Percentiles rank a stretch among this genome's conserved stretches.
Evolutionary conservation across 176 grass and related monocot genomes (phyloP).

Genomic region (Musa itinerans): DNA sequence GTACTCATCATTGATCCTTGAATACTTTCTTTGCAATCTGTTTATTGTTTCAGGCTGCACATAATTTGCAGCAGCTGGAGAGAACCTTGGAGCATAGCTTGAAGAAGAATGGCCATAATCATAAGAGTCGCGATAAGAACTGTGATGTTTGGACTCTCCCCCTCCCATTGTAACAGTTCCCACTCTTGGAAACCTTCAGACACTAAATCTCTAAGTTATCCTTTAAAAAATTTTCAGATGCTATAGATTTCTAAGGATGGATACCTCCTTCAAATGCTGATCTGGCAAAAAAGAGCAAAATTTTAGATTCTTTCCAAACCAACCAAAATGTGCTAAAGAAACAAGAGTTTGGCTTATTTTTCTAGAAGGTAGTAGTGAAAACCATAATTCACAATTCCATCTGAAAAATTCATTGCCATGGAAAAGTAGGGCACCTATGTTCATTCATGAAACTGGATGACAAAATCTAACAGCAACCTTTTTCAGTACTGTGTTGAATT

Average conservation of each 20-base stretch:
- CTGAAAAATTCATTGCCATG: no score
- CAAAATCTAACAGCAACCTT: not conserved
- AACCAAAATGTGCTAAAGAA: not conserved
- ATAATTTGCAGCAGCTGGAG: slow-evolving; percentile 27
- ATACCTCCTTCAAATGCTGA: not conserved
- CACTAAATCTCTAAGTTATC: not conserved
- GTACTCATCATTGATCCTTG: slow-evolving; percentile 79
- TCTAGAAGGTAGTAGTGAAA: no score
- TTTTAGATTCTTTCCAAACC: not conserved
- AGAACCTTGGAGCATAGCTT: slow-evolving; percentile 34
- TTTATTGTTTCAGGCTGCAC: slow-evolving; percentile 36
- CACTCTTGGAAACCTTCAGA: not conserved
- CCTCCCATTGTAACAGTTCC: not conserved
- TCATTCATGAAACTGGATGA: not conserved
- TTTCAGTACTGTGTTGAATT: not conserved
- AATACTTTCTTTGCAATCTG: slow-evolving; percentile 59
- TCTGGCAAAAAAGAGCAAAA: not conserved
- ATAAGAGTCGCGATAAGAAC: slow-evolving; percentile 11
- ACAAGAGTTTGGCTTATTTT: no score
- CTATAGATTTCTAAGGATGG: not conserved
- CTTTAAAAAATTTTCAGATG: not conserved
- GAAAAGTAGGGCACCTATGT: no score
- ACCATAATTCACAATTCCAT: no score
- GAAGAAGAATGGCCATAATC: slow-evolving; percentile 35
- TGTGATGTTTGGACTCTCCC: not conserved